A percentile compares a stretch with the other conserved stretches of the same genome.
Conservation (phyloP, 148 eudicot species). For the Silene conica region DNA sequence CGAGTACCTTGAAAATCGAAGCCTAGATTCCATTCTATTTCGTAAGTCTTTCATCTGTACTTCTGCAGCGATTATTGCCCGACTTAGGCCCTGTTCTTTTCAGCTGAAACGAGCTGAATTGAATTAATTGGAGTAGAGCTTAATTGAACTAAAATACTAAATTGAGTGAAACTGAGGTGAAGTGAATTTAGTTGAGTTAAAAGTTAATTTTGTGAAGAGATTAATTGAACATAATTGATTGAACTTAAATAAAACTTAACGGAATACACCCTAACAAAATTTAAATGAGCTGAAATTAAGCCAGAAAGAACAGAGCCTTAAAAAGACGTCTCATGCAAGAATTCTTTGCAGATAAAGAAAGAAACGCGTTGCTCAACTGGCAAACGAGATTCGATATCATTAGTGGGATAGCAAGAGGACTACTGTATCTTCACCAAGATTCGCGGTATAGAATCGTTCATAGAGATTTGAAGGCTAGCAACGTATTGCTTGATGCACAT, state of each 20-base stretch:
- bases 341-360: constrained; percentile 42
- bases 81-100: too few relatives aligned
- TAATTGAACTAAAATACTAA: too few relatives aligned
- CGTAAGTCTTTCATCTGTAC: constrained; percentile 29
- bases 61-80: neutral
- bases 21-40: constrained; percentile 60
- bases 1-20: constrained; percentile 65
- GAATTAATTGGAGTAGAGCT: too few relatives aligned
- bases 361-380: constrained; percentile 46
- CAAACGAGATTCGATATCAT: constrained; percentile 60
- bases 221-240: too few relatives aligned
- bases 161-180: too few relatives aligned
- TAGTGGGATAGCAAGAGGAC: constrained; percentile 66
- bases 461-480: constrained; percentile 76
- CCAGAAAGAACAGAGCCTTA: too few relatives aligned
- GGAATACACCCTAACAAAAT: too few relatives aligned
- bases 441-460: constrained; percentile 70
- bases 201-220: too few relatives aligned
- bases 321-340: neutral
- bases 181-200: too few relatives aligned
- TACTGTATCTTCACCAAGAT: constrained; percentile 77
- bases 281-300: too few relatives aligned
- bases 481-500: constrained; percentile 56
- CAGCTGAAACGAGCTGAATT: too few relatives aligned
- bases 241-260: too few relatives aligned